Conservation (phyloP, 208 protist species). For the Leishmania aethiopica region DNA sequence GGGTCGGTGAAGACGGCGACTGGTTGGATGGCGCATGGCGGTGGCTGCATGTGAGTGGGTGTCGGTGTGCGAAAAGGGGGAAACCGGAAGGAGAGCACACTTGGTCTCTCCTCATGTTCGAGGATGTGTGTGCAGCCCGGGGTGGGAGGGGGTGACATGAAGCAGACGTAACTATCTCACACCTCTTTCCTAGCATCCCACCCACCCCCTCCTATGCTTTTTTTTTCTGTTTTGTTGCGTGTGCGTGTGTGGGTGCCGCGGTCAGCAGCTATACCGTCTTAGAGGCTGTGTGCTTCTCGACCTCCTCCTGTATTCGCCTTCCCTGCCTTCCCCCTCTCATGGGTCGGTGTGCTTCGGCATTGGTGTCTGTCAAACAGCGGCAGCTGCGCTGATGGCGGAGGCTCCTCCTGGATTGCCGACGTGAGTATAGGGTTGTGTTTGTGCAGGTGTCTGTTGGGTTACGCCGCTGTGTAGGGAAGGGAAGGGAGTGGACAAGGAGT, state of each 20-base stretch:
- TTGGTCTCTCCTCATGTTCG: not conserved
- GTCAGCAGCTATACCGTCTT: not conserved
- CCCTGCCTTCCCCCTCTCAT: not conserved
- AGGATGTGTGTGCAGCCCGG: not conserved
- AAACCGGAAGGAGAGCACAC: not conserved
- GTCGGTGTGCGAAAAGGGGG: not conserved
- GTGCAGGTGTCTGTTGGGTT: not conserved
- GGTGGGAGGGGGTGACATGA: not conserved
- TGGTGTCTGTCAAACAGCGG: not conserved
- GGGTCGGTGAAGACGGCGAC: not conserved
- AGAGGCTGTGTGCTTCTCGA: not conserved
- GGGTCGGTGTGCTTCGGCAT: too few relatives aligned
- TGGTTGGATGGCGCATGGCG: too few relatives aligned
- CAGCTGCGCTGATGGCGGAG: not conserved
- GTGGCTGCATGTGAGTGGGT: not conserved
- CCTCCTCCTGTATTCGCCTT: not conserved
- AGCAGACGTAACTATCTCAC: not conserved
- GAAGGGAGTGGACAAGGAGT: not conserved
- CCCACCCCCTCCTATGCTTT: not conserved
- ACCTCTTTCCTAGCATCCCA: not conserved
- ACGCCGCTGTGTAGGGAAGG: not conserved
- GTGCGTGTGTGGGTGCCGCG: not conserved
- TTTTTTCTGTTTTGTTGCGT: not conserved
- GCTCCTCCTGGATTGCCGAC: too few relatives aligned
- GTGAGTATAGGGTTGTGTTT: not conserved